These are phyloP conservation scores for Malassezia furfur DNA, from an alignment of 1,284 basidiomycete genomes.

Conservation along the genomic window DNA sequence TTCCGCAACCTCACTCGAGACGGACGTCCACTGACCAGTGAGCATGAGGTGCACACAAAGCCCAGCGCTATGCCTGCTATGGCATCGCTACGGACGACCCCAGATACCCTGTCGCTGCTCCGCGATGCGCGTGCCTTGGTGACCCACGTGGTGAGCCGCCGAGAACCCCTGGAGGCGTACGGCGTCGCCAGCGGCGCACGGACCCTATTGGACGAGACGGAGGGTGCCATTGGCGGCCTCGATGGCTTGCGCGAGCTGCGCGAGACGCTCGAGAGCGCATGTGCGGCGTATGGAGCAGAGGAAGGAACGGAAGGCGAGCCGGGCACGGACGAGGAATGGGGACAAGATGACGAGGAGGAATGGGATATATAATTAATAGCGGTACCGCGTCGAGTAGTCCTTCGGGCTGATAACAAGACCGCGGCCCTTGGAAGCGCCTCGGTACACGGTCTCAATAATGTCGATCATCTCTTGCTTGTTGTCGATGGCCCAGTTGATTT, in stretches of 20 bases:
- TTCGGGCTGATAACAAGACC: conserved; percentile 96
- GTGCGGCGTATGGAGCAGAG: conserved; percentile 28
- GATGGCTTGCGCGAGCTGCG: conserved; percentile 36
- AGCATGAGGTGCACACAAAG: neutral
- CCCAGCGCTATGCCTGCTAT: conserved; percentile 22
- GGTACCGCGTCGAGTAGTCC: conserved; percentile 38
- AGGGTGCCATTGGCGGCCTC: conserved; percentile 20
- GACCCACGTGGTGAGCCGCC: conserved; percentile 24
- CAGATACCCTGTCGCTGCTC: conserved; percentile 22
- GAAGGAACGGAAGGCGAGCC: conserved; percentile 15
- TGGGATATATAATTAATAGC: conserved; percentile 26
- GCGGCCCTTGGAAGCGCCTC: conserved; percentile 91
- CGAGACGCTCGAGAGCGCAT: conserved; percentile 32
- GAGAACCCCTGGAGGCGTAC: conserved; percentile 24
- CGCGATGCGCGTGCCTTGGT: conserved; percentile 23
- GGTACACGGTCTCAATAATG: conserved; percentile 95
- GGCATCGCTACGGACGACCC: conserved; percentile 25
- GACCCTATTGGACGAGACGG: conserved; percentile 17
- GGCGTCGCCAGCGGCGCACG: conserved; percentile 20
- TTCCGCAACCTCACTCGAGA: conserved; percentile 21
- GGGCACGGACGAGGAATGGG: conserved; percentile 21
- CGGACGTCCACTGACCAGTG: conserved; percentile 8
- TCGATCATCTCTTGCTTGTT: conserved; percentile 63
- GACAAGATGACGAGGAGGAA: conserved; percentile 28
- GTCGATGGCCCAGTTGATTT: conserved; percentile 57